These are phyloP conservation scores for Plenodomus biglobosus DNA, from an alignment of 2,329 filamentous ascomycete species.

Conservation along the genomic window DNA sequence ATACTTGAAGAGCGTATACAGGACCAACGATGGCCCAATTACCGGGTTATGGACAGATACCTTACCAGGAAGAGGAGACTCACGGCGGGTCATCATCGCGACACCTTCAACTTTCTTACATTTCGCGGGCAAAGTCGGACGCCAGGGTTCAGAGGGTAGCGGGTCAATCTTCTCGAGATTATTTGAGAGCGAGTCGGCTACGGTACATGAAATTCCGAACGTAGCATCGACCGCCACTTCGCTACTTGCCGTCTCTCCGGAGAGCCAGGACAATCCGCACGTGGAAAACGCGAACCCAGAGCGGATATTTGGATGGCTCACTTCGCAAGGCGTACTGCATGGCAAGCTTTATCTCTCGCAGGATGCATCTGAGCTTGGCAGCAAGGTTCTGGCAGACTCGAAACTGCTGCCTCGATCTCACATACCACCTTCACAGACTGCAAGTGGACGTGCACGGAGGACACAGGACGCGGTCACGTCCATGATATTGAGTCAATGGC, in stretches of 20 bases:
- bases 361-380: conserved; percentile 65
- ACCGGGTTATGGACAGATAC: conserved; percentile 84
- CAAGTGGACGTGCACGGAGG: conserved; percentile 64
- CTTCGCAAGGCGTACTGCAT: conserved; percentile 81
- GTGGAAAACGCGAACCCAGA: conserved; percentile 63
- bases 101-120: conserved; percentile 79
- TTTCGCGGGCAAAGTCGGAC: conserved; percentile 74
- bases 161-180: conserved; percentile 83
- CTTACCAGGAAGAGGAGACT: conserved; percentile 67
- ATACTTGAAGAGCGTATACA: conserved; percentile 82
- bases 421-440: conserved; percentile 67
- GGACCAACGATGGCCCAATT: conserved; percentile 77
- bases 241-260: conserved; percentile 73
- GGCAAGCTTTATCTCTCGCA: conserved; percentile 72
- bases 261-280: conserved; percentile 55
- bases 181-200: conserved; percentile 83
- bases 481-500: conserved; percentile 89
- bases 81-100: conserved; percentile 75
- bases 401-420: conserved; percentile 75
- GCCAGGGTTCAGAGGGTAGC: conserved; percentile 73
- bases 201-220: conserved; percentile 70
- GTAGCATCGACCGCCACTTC: conserved; percentile 63
- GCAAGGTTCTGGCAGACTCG: conserved; percentile 74
- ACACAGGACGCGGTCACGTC: conserved; percentile 74
- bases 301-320: conserved; percentile 86